phyloP scores from a whole-genome alignment of 106 monocot genomes.

The Cymbidium sinense region DNA sequence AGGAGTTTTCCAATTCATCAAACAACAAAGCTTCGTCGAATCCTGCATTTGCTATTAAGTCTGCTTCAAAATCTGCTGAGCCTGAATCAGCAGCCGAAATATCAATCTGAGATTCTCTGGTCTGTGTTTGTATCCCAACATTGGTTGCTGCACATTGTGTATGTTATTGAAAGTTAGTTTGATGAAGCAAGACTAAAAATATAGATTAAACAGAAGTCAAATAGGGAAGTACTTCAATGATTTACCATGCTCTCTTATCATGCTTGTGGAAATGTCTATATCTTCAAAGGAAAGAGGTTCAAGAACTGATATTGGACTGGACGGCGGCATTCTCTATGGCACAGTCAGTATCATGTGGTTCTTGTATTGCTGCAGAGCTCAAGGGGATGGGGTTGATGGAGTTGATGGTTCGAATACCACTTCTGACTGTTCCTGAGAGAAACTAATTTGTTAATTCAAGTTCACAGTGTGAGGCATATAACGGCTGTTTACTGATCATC shows the following conservation, averaged over 20 bases:
- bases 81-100: slow-evolving; percentile 15
- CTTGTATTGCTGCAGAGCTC: slow-evolving; percentile 11
- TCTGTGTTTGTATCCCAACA: not conserved
- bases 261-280: slow-evolving; percentile 19
- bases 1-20: slow-evolving; percentile 67
- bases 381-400: slow-evolving; percentile 3
- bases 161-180: no score
- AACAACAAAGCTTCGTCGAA: slow-evolving; percentile 53
- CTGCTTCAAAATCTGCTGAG: slow-evolving; percentile 17
- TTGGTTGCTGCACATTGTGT: not conserved
- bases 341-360: slow-evolving; percentile 16
- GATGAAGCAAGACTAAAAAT: not conserved
- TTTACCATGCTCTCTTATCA: not conserved
- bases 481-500: not conserved
- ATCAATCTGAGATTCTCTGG: not conserved
- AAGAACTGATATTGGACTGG: slow-evolving; percentile 53
- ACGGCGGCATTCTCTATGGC: slow-evolving; percentile 15
- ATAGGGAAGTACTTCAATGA: not conserved
- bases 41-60: slow-evolving; percentile 10
- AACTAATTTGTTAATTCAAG: not conserved
- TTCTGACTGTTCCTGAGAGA: slow-evolving; percentile 18
- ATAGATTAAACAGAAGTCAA: not conserved
- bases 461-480: not conserved
- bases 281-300: slow-evolving; percentile 45
- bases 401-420: slow-evolving; percentile 11